These are phyloP conservation scores for Saturnispora gosingensis DNA, from an alignment of 805 yeast genomes.

Conservation along the genomic window DNA sequence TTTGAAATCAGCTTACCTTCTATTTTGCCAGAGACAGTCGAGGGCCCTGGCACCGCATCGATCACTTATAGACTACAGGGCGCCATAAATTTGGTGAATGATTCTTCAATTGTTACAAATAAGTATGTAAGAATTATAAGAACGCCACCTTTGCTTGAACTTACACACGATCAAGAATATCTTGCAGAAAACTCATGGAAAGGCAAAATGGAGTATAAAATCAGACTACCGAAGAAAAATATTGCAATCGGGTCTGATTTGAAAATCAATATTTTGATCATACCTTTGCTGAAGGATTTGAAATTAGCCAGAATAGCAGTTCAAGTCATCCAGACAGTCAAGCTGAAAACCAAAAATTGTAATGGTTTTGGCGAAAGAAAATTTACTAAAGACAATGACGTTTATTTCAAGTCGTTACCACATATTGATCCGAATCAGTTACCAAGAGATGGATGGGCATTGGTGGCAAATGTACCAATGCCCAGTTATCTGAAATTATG, in stretches of 20 bases:
- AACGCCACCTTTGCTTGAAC: constrained; percentile 33
- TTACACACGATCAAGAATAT: constrained; percentile 33
- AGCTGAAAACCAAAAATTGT: constrained; percentile 15
- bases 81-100: constrained; percentile 8
- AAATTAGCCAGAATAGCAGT: constrained; percentile 28
- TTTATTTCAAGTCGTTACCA: constrained; percentile 33
- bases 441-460: constrained; percentile 37
- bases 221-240: constrained; percentile 34
- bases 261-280: constrained; percentile 34
- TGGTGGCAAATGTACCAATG: constrained; percentile 32
- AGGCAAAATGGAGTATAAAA: constrained; percentile 41
- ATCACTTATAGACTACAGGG: constrained; percentile 34
- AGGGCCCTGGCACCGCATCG: constrained; percentile 36
- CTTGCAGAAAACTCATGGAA: constrained; percentile 46
- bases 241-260: constrained; percentile 38
- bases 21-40: constrained; percentile 40
- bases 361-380: constrained; percentile 17
- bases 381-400: constrained; percentile 22
- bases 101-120: not conserved
- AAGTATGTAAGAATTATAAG: constrained; percentile 38
- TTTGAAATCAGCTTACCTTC: constrained; percentile 38
- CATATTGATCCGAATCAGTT: constrained; percentile 22
- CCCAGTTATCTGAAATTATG: constrained; percentile 33
- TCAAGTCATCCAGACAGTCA: constrained; percentile 27
- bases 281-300: constrained; percentile 41